Base-by-base conservation (phyloP, 331 rosid genomes). In the Prunus yedoensis region DNA sequence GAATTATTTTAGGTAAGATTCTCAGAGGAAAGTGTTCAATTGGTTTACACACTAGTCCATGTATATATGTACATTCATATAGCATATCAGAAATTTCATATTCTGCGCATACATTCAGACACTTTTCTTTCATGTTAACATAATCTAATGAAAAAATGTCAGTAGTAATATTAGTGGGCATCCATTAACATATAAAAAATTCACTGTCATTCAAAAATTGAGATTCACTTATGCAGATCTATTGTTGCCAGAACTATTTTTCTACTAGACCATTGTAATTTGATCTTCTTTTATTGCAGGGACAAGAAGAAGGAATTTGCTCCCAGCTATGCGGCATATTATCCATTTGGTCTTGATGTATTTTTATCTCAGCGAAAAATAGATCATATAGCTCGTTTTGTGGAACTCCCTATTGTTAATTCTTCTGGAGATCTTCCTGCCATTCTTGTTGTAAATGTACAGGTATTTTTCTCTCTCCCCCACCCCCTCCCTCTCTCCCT, bases 261-360 rank as follows among this genome's bases (percentile, higher is more conserved):
- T 38, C 51, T 43, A 14, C 18, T 32, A 67, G 57, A 75, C 67
- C 51, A 52, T 80, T 67, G 65, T 46, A 30, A 78, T 28, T 64
- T 28, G 52, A 53, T 82, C 35, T 74, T 79, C 32, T 75, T 49
- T 70, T 66, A 45, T 82, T 81, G 75, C 78, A 95, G 99, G 86
- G 98, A 95, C 84, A 90, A 85, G 90, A 95, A 88, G 89, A 95
- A 95, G 84, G 99, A 89, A 2, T 79, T 82, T 72, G 97, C 97
- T 82, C 57, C 90, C 14, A 89, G 84, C 70, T 74, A 69, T 79
- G 83, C 97, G 65, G 98, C 97, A 65, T 95, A 95, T 87, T 84
- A 90, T 71, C 99, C 99, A 21, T 88, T 95, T 83, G 99, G 99
- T 66, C 97, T 92, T 35, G 99, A 95, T 51, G 94, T 95, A 43